Percentiles rank a stretch among this genome's conserved stretches.
Conservation (phyloP, 805 yeast genomes). For the Yamadazyma philogaea region DNA sequence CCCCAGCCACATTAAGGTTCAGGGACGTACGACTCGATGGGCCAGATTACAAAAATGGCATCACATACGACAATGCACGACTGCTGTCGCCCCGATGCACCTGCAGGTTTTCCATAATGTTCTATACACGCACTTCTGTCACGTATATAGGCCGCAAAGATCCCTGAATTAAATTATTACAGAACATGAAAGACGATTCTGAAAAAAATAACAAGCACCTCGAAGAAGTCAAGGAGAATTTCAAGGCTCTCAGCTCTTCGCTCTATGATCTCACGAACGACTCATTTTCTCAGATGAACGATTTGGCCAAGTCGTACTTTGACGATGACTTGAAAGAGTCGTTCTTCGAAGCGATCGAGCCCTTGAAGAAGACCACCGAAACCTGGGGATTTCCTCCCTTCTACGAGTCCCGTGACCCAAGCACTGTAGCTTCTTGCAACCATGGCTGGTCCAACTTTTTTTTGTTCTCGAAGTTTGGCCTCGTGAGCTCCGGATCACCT, state of each 20-base stretch:
- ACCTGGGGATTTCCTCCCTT: slow-evolving; percentile 17
- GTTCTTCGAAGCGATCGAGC: not conserved
- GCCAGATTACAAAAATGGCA: too few relatives aligned
- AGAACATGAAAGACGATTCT: slow-evolving; percentile 13
- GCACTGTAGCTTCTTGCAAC: not conserved
- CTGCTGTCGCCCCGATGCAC: too few relatives aligned
- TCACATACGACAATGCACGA: too few relatives aligned
- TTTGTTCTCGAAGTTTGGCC: slow-evolving; percentile 26
- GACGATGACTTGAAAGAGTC: slow-evolving; percentile 1
- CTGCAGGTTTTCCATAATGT: not conserved
- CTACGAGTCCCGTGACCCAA: slow-evolving; percentile 8
- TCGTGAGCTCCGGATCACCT: slow-evolving; percentile 58
- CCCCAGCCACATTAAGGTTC: too few relatives aligned
- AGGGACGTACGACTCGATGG: too few relatives aligned
- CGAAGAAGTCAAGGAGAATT: slow-evolving; percentile 22
- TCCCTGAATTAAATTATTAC: not conserved
- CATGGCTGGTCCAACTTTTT: not conserved
- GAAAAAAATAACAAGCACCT: slow-evolving; percentile 24
- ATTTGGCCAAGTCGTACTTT: slow-evolving; percentile 15
- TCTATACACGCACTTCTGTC: not conserved
- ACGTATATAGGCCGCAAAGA: slow-evolving; percentile 2
- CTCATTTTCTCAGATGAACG: slow-evolving; percentile 22
- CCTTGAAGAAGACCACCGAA: slow-evolving; percentile 4
- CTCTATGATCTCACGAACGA: slow-evolving; percentile 23
- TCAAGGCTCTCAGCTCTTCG: slow-evolving; percentile 26